Conservation (phyloP, 495 filamentous ascomycete species). For the Xylaria palmicola region DNA sequence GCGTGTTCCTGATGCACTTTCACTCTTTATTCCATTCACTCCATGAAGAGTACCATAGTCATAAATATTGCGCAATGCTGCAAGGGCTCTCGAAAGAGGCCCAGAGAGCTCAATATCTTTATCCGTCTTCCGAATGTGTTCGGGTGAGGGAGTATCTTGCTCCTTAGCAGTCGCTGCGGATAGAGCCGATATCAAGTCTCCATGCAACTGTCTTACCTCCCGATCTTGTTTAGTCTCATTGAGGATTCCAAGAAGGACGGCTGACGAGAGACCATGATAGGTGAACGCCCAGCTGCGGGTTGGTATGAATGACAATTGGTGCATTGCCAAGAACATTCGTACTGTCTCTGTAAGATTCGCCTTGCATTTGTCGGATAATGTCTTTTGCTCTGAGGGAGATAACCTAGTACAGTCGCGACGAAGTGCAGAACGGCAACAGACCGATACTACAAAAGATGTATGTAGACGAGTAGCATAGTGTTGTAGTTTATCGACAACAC, state of each 20-base stretch:
- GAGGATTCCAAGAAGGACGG: conserved; percentile 62
- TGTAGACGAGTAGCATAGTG: conserved; percentile 55
- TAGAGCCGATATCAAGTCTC: conserved; percentile 54
- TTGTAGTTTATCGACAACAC: conserved; percentile 52
- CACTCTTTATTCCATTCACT: conserved; percentile 36
- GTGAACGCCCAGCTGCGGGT: conserved; percentile 66
- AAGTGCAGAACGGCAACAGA: conserved; percentile 55
- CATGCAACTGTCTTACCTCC: conserved; percentile 55
- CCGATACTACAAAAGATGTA: conserved; percentile 55
- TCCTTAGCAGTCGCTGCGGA: conserved; percentile 56
- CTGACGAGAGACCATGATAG: conserved; percentile 63
- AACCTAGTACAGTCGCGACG: conserved; percentile 42
- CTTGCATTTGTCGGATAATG: conserved; percentile 57
- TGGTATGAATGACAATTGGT: conserved; percentile 63
- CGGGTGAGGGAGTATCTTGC: conserved; percentile 41
- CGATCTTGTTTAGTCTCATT: conserved; percentile 59
- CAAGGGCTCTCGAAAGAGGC: conserved; percentile 51
- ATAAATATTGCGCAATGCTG: conserved; percentile 57
- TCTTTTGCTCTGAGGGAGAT: conserved; percentile 42
- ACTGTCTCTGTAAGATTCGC: conserved; percentile 63
- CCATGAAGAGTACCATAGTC: conserved; percentile 52
- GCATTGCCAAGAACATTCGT: conserved; percentile 66
- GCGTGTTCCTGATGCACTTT: conserved; percentile 41
- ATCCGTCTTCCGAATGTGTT: conserved; percentile 46
- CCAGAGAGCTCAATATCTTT: conserved; percentile 57